Conservation (phyloP, 2,329 filamentous ascomycete genomes). For the Colletotrichum echinochloae region DNA sequence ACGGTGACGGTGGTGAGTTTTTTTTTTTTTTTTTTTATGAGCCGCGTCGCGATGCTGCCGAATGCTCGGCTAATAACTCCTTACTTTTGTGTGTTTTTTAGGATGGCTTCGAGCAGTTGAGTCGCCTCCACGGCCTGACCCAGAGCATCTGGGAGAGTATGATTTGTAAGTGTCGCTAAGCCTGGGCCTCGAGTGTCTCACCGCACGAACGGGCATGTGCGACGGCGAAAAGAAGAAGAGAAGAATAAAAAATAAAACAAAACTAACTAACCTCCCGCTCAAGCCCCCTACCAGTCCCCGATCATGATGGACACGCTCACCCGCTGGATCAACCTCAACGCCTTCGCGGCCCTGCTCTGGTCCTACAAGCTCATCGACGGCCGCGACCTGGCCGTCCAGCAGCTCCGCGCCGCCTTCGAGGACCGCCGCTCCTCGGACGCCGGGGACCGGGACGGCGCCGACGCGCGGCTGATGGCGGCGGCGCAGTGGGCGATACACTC, state of each 20-base stretch:
- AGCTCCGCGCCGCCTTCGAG: constrained; percentile 39
- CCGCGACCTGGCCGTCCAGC: constrained; percentile 35
- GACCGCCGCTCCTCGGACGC: constrained; percentile 31
- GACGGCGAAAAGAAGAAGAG: too few species aligned
- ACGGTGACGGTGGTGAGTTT: constrained; percentile 23
- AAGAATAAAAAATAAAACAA: too few species aligned
- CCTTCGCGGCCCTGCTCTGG: constrained; percentile 40
- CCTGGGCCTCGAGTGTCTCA: background rate
- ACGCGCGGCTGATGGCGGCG: constrained; percentile 32
- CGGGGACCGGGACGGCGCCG: constrained; percentile 13
- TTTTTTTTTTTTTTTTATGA: too few species aligned
- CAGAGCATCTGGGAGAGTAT: constrained; percentile 24
- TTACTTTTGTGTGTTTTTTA: background rate
- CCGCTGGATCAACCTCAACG: constrained; percentile 36
- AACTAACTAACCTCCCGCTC: too few species aligned
- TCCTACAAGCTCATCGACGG: constrained; percentile 38
- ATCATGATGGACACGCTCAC: background rate
- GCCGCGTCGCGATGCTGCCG: background rate
- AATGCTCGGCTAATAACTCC: background rate
- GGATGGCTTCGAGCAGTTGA: constrained; percentile 36
- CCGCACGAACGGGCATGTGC: background rate
- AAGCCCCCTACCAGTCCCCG: constrained; percentile 13
- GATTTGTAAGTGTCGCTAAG: constrained; percentile 21
- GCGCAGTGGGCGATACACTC: constrained; percentile 37
- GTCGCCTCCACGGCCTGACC: constrained; percentile 20